Evolutionary conservation across 345 rosid species (phyloP), one percentile per base, ranked within the genome.

Genomic region (Noccaea bulbosa): DNA sequence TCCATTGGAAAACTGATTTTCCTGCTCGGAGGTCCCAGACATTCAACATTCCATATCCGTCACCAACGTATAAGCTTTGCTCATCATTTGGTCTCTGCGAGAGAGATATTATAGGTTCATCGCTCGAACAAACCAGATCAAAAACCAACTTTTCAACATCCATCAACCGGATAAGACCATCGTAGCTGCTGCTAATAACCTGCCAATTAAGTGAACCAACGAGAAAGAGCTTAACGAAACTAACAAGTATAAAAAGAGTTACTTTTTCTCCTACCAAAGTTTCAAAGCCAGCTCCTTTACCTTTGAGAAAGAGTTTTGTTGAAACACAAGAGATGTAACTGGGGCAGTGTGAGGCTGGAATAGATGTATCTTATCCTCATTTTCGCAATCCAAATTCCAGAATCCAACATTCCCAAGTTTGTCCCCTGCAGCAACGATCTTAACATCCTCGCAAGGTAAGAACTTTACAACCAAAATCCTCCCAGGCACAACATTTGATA

Each of bases 101-200:
- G 11, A 88, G 91, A 14, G 84, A 82, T 66, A 55, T 82, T 70
- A 88, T 78, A 27, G 83, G 22, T 16, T 93, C 64, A n/a, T 88
- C 86, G 34, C 80, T 47, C 0, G 78, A 65, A 74, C 86, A 80
- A 53, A 89, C 75, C 44, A 86, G 64, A 85, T 91, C 81, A 63
- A 91, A 93, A 49, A 82, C 81, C 74, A 75, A 84, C 78, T 83
- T 90, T 71, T 87, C 92, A 14, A 73, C 86, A 83, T 90, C 89
- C 92, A 93, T 85, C 65, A 86, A 6, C 22, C 92, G 81, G 35
- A 93, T 54, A 12, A 82, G 77, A 33, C 96, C 98, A 75, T 85
- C 84, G 50, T 88, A 86, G 76, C 90, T 74, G 73, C 96, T 80
- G 34, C 83, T 87, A 57, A 78, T 77, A 48, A 87, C 79, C 90